Evolutionary conservation across 306 rosid species (phyloP).

Genomic region (Trifolium pratense): DNA sequence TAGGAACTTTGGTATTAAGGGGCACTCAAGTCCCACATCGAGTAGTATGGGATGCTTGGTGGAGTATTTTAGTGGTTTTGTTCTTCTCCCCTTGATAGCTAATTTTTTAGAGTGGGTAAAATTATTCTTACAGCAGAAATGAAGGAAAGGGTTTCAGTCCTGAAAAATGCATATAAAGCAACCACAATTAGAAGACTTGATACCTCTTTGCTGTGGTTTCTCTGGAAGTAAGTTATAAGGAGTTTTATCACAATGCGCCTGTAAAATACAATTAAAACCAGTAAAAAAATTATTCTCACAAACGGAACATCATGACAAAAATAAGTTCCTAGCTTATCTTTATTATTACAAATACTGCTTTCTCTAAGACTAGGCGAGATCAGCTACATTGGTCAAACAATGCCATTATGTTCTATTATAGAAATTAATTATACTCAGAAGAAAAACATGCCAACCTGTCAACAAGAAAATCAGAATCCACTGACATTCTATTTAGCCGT

Average conservation of each 20-base stretch:
- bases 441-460: constrained; percentile 72
- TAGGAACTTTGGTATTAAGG: background rate
- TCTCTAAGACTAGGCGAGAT: background rate
- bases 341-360: background rate
- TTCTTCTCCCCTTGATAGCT: background rate
- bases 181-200: constrained; percentile 17
- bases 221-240: constrained; percentile 86
- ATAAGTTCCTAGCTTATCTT: background rate
- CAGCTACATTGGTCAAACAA: background rate
- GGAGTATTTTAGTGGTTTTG: background rate
- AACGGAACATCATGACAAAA: constrained; percentile 3
- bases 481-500: constrained; percentile 91
- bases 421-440: constrained; percentile 25
- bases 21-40: background rate
- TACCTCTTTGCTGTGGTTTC: constrained; percentile 98
- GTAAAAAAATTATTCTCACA: constrained; percentile 26
- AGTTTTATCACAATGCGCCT: constrained; percentile 97
- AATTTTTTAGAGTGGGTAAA: background rate
- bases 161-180: constrained; percentile 32
- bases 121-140: background rate
- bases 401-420: background rate
- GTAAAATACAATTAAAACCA: constrained; percentile 52
- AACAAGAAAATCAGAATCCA: constrained; percentile 96
- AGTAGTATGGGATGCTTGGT: background rate
- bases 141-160: background rate